A percentile compares a stretch with the other conserved stretches of the same genome.
Conservation (phyloP, 306 rosid species). For the Erythrophleum fordii region DNA sequence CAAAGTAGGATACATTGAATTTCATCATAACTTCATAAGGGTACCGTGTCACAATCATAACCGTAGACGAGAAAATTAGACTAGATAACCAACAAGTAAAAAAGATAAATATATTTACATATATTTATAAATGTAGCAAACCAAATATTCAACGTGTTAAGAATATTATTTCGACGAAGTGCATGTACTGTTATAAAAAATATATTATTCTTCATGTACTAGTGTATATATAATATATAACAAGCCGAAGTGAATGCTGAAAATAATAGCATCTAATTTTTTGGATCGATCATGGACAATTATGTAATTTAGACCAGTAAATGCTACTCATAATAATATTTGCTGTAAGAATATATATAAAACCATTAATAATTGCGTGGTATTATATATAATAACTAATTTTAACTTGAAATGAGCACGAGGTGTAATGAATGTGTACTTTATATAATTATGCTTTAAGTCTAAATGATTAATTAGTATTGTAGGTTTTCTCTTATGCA, state of each 20-base stretch:
- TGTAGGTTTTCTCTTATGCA: neutral
- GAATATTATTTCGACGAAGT: neutral
- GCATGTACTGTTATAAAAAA: no score
- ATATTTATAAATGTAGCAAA: neutral
- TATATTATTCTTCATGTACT: neutral
- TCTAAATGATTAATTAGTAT: neutral
- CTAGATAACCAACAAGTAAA: neutral
- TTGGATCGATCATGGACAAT: no score
- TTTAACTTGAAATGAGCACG: neutral
- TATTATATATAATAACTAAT: no score
- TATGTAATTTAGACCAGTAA: no score
- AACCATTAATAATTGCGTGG: no score
- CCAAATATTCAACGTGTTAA: neutral
- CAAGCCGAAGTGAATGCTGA: no score
- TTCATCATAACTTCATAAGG: neutral
- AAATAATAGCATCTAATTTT: no score
- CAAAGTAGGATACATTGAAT: constrained; percentile 12
- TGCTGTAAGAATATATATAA: no score
- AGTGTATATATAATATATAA: neutral
- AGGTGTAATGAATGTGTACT: neutral
- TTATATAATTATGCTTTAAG: neutral
- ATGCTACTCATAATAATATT: no score
- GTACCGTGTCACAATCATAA: constrained; percentile 8
- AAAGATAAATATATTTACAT: neutral
- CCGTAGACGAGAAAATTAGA: neutral